These are phyloP conservation scores for Beauveria medogensis DNA, from an alignment of 2,329 filamentous ascomycete species.

Conservation along the genomic window DNA sequence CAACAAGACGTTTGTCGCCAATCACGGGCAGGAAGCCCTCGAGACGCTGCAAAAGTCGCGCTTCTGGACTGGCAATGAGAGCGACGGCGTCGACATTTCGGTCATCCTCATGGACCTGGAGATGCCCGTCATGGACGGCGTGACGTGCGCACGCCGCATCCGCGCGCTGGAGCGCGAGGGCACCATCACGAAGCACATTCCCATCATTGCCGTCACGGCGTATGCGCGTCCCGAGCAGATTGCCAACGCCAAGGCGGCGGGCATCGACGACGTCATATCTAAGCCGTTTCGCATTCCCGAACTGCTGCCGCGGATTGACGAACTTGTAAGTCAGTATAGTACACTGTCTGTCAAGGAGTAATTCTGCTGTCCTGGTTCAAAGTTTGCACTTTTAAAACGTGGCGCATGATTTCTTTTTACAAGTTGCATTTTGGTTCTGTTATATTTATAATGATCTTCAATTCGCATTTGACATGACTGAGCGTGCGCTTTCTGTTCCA, in stretches of 20 bases:
- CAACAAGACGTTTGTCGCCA: slow-evolving; percentile 54
- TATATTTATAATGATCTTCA: neutral
- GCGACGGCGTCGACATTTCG: slow-evolving; percentile 46
- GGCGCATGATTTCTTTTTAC: neutral
- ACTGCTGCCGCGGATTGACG: slow-evolving; percentile 58
- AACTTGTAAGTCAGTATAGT: slow-evolving; percentile 38
- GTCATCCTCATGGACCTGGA: slow-evolving; percentile 75
- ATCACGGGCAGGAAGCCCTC: slow-evolving; percentile 56
- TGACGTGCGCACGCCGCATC: slow-evolving; percentile 63
- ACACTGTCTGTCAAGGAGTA: neutral
- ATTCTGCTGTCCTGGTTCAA: neutral
- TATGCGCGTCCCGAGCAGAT: slow-evolving; percentile 72
- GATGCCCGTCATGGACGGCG: slow-evolving; percentile 78
- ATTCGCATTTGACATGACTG: neutral
- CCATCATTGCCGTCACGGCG: slow-evolving; percentile 75
- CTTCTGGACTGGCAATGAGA: slow-evolving; percentile 45
- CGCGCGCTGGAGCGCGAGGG: slow-evolving; percentile 57
- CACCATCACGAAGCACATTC: slow-evolving; percentile 56
- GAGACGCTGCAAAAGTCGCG: slow-evolving; percentile 47
- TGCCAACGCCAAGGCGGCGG: slow-evolving; percentile 59
- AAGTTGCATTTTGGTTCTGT: neutral
- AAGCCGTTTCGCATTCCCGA: slow-evolving; percentile 76
- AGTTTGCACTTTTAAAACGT: neutral
- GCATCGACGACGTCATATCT: slow-evolving; percentile 70
- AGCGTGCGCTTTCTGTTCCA: neutral